Evolutionary conservation across 768 basidiomycete species (phyloP).

Genomic region (Rhodotorula sphaerocarpa): DNA sequence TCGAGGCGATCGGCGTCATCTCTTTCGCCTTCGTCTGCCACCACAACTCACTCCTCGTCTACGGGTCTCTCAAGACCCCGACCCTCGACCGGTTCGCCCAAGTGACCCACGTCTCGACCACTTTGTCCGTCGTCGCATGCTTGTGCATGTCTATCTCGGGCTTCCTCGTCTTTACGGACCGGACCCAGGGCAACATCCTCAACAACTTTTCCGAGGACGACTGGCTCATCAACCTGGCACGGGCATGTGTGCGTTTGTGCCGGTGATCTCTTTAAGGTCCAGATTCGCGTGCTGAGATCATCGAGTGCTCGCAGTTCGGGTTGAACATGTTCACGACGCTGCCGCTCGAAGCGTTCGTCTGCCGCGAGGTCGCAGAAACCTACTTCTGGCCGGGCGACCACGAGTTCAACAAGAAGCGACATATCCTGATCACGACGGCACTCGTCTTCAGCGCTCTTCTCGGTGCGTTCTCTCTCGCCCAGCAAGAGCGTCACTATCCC

Average conservation of each 20-base stretch:
- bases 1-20: constrained; percentile 95
- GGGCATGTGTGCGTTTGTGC: constrained; percentile 58
- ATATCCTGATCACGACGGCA: constrained; percentile 74
- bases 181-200: constrained; percentile 75
- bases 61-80: constrained; percentile 82
- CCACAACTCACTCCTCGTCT: constrained; percentile 94
- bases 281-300: too few relatives aligned
- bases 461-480: constrained; percentile 50
- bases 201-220: constrained; percentile 75
- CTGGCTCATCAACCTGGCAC: constrained; percentile 70
- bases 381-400: constrained; percentile 82
- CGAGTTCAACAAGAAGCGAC: constrained; percentile 68
- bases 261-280: too few relatives aligned
- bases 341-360: constrained; percentile 86
- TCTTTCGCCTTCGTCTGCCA: constrained; percentile 90
- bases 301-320: constrained; percentile 25
- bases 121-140: constrained; percentile 69
- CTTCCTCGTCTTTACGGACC: constrained; percentile 62
- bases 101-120: constrained; percentile 86
- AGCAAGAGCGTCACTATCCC: not conserved
- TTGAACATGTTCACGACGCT: constrained; percentile 86
- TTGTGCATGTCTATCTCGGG: constrained; percentile 73
- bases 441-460: constrained; percentile 75
- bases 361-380: constrained; percentile 92
- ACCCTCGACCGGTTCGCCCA: constrained; percentile 86